phyloP scores from a whole-genome alignment of 1,284 basidiomycete species.

The Boletus sp. region DNA sequence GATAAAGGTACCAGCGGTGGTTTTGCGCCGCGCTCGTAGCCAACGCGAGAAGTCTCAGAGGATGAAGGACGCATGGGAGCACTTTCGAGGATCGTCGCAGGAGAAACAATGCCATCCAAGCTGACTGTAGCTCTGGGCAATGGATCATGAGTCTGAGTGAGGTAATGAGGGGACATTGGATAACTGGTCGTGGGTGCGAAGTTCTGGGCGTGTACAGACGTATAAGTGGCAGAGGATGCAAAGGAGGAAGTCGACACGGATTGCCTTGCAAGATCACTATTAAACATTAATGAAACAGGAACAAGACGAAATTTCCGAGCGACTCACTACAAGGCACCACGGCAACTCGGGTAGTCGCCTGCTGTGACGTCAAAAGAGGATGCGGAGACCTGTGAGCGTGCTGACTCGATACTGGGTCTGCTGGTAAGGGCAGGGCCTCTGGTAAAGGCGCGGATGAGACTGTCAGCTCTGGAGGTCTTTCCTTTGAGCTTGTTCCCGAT shows the following conservation, averaged over 20 bases:
- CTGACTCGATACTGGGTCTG: slow-evolving; percentile 62
- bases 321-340: slow-evolving; percentile 59
- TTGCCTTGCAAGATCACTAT: slow-evolving; percentile 51
- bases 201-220: slow-evolving; percentile 33
- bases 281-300: slow-evolving; percentile 5
- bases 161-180: slow-evolving; percentile 14
- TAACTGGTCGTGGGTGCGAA: slow-evolving; percentile 33
- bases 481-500: slow-evolving; percentile 34
- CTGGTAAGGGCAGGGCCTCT: slow-evolving; percentile 41
- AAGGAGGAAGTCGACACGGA: slow-evolving; percentile 56
- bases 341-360: slow-evolving; percentile 45
- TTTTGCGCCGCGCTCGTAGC: slow-evolving; percentile 11
- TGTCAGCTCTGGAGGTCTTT: slow-evolving; percentile 33
- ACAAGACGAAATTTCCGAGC: neutral
- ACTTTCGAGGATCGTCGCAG: slow-evolving; percentile 3
- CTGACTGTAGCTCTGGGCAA: slow-evolving; percentile 11
- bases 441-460: slow-evolving; percentile 43
- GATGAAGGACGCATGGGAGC: slow-evolving; percentile 6
- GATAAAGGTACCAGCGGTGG: slow-evolving; percentile 22
- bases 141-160: slow-evolving; percentile 9
- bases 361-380: slow-evolving; percentile 61
- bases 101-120: slow-evolving; percentile 8
- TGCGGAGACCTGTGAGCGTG: slow-evolving; percentile 45
- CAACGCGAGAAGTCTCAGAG: slow-evolving; percentile 13
- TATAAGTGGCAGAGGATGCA: slow-evolving; percentile 35